Base-by-base conservation (phyloP, 495 filamentous ascomycete genomes). In the Letharia lupina region DNA sequence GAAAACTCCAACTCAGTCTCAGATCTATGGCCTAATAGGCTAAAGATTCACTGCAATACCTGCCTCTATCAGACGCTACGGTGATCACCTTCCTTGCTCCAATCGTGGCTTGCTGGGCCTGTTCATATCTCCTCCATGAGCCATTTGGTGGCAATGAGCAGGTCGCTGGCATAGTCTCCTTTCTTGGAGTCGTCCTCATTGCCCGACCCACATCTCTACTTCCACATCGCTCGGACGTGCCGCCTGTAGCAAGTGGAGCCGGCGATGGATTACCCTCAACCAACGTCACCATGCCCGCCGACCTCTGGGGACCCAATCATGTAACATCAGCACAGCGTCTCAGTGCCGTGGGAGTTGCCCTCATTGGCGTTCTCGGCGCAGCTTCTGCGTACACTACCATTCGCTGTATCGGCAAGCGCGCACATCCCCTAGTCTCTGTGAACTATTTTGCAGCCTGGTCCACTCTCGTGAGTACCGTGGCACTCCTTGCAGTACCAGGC, bases 51-150 rank as follows among this genome's bases (percentile, higher is more conserved):
- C 85, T 96, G 9, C 83, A 89, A 67, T 96, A 96, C 71, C 86
- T 98, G 5, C 89, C 91, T 2, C 80, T 98, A 0, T 88, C 91
- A 8, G 93, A 98, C 70, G 93, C 94, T 15, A 96, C 91, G 0
- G 94, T 97, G 0, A 87, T 98, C 56, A 96, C 91, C 56, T 98
- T 97, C 72, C 83, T 98, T 1, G 84, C 89, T 0, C 94, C 94
- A 0, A 87, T 87, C 20, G 80, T 96, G 4, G 82, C 90, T n/a
- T 89, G 90, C 61, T 96, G 90, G 73, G 86, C 86, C 15, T 96
- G 92, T 73, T 89, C 88, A 20, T 73, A 92, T 28, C 77, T 96
- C 23, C 82, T 89, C 39, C 79, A 89, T 57, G 89, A 96, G 69
- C 88, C 89, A 0, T 97, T 93, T 73, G 91, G 90, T 1, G 79